A percentile compares a stretch with the other conserved stretches of the same genome.
Evolutionary conservation across 1,139 yeast genomes (phyloP).

Genomic region (Taiozyma sp.): DNA sequence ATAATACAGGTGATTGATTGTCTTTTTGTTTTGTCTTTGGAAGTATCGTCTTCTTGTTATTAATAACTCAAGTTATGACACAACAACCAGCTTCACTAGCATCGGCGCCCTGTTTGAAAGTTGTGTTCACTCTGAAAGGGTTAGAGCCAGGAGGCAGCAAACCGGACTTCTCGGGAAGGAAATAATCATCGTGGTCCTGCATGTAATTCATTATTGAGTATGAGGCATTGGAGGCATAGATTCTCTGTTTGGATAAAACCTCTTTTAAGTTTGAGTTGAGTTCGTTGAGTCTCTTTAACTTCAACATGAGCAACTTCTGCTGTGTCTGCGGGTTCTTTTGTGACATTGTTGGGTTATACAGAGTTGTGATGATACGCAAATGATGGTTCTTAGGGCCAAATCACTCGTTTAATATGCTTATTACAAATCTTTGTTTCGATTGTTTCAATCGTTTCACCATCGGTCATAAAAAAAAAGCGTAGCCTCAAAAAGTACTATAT

Average conservation of each 20-base stretch:
- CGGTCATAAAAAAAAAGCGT: too few species aligned
- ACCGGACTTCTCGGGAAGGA: constrained; percentile 48
- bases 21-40: not conserved
- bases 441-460: too few species aligned
- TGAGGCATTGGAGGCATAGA: constrained; percentile 66
- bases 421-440: too few species aligned
- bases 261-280: constrained; percentile 50
- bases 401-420: too few species aligned
- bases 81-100: constrained; percentile 33
- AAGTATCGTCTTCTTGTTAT: not conserved
- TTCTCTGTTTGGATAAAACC: constrained; percentile 51
- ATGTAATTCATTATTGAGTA: constrained; percentile 39
- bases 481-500: too few species aligned
- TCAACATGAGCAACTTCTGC: constrained; percentile 31
- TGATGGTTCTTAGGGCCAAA: too few species aligned
- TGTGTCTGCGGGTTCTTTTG: constrained; percentile 12
- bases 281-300: constrained; percentile 59
- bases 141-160: constrained; percentile 42
- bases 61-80: constrained; percentile 30
- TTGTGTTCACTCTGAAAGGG: constrained; percentile 33
- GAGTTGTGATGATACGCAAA: too few species aligned
- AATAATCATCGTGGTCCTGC: constrained; percentile 44
- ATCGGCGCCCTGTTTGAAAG: constrained; percentile 6
- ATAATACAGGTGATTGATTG: not conserved
- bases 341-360: too few species aligned